Evolutionary conservation across 768 basidiomycete genomes (phyloP).

Genomic region (Zangia roseola): DNA sequence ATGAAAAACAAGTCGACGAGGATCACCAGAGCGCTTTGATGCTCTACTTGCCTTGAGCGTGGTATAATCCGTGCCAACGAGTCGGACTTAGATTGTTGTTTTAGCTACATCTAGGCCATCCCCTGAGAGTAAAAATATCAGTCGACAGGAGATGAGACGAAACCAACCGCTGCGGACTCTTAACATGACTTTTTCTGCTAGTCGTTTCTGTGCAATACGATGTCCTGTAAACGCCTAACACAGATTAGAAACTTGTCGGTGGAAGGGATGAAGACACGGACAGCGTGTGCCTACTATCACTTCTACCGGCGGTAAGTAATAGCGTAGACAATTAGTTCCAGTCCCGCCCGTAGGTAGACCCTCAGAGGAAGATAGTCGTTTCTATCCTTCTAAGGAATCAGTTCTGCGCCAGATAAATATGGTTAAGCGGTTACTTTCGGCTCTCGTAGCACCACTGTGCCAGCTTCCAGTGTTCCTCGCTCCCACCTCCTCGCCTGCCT

Average conservation of each 20-base stretch:
- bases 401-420: too few relatives aligned
- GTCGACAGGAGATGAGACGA: neutral
- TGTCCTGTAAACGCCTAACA: slow-evolving; percentile 32
- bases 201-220: slow-evolving; percentile 47
- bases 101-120: slow-evolving; percentile 41
- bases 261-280: neutral
- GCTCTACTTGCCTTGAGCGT: slow-evolving; percentile 51
- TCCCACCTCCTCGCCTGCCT: too few relatives aligned
- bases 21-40: slow-evolving; percentile 64
- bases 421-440: too few relatives aligned
- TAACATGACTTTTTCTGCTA: slow-evolving; percentile 59
- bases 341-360: too few relatives aligned
- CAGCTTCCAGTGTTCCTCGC: too few relatives aligned
- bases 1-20: slow-evolving; percentile 58
- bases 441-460: too few relatives aligned
- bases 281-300: slow-evolving; percentile 54
- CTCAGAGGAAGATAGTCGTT: too few relatives aligned
- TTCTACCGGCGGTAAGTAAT: slow-evolving; percentile 52
- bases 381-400: too few relatives aligned
- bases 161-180: slow-evolving; percentile 57
- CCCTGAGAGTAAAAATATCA: slow-evolving; percentile 28
- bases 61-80: slow-evolving; percentile 40
- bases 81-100: slow-evolving; percentile 42
- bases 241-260: neutral
- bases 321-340: slow-evolving; percentile 85